Conservation (phyloP, 805 yeast species). For the Nadsonia fulvescens region DNA sequence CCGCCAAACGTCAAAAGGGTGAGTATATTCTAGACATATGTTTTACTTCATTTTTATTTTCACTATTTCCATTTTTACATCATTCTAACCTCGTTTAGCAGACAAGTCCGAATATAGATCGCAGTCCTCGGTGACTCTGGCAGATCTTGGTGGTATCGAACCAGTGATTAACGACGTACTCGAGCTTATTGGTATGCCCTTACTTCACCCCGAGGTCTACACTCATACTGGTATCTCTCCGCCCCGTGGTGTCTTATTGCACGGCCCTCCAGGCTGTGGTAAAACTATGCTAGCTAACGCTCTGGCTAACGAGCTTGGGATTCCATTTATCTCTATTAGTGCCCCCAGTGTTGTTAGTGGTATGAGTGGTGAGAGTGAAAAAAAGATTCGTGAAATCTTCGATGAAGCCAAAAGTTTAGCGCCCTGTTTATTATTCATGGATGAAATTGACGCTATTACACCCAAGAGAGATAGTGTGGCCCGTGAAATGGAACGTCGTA, state of each 20-base stretch:
- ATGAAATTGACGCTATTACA: conserved; percentile 95
- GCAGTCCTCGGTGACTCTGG: conserved; percentile 41
- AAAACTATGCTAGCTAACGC: conserved; percentile 94
- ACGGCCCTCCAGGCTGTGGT: conserved; percentile 99
- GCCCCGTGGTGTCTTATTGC: conserved; percentile 81
- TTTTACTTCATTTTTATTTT: neutral
- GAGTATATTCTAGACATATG: conserved; percentile 4
- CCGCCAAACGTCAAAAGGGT: conserved; percentile 9
- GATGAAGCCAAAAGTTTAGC: conserved; percentile 84
- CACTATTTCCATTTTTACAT: conserved; percentile 14
- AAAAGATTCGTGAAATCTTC: conserved; percentile 78
- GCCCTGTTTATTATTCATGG: conserved; percentile 84
- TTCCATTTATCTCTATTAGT: conserved; percentile 76
- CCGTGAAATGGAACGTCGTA: conserved; percentile 93
- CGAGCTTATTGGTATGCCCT: conserved; percentile 85
- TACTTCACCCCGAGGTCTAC: conserved; percentile 85
- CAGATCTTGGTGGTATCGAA: conserved; percentile 80
- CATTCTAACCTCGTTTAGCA: conserved; percentile 19
- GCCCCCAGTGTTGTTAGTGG: conserved; percentile 97
- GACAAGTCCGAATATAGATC: conserved; percentile 39
- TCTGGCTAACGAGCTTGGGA: conserved; percentile 82
- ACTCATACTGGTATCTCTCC: conserved; percentile 81
- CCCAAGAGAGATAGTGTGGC: conserved; percentile 97
- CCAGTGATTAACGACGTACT: conserved; percentile 66
- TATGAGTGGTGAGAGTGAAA: conserved; percentile 98